Evolutionary conservation across 2,329 filamentous ascomycete genomes (phyloP).

Genomic region (Neonectria sp.): DNA sequence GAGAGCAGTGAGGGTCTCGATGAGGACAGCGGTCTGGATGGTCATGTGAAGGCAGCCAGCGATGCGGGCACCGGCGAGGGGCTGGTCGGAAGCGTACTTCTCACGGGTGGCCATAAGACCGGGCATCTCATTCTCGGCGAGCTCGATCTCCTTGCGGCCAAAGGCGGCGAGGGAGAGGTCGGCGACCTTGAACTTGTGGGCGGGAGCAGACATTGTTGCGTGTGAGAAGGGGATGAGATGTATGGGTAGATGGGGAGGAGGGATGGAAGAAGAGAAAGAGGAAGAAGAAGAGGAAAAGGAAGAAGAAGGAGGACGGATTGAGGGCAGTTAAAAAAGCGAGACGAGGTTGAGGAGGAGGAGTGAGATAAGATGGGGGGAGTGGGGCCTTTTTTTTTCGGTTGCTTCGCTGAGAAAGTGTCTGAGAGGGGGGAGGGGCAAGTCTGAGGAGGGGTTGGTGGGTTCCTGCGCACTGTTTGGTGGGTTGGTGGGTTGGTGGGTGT

Average conservation of each 20-base stretch:
- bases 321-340: constrained; percentile 37
- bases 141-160: constrained; percentile 98
- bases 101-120: constrained; percentile 95
- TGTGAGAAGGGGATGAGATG: constrained; percentile 39
- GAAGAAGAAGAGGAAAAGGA: constrained; percentile 33
- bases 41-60: constrained; percentile 99
- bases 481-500: constrained; percentile 13
- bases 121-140: constrained; percentile 97
- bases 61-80: constrained; percentile 93
- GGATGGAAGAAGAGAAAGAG: constrained; percentile 40
- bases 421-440: constrained; percentile 34
- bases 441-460: constrained; percentile 32
- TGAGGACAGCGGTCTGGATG: constrained; percentile 99
- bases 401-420: constrained; percentile 25
- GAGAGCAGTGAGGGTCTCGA: constrained; percentile 95
- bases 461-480: constrained; percentile 21
- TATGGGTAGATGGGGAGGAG: constrained; percentile 24
- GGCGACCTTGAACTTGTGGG: constrained; percentile 97
- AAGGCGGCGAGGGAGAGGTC: constrained; percentile 98
- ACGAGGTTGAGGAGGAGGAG: constrained; percentile 33
- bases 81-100: constrained; percentile 95
- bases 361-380: constrained; percentile 45
- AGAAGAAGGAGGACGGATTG: constrained; percentile 35
- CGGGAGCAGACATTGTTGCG: constrained; percentile 80
- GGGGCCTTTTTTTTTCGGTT: constrained; percentile 33